Evolutionary conservation across 2,329 filamentous ascomycete species (phyloP).

Genomic region (Paraphoma sp.): DNA sequence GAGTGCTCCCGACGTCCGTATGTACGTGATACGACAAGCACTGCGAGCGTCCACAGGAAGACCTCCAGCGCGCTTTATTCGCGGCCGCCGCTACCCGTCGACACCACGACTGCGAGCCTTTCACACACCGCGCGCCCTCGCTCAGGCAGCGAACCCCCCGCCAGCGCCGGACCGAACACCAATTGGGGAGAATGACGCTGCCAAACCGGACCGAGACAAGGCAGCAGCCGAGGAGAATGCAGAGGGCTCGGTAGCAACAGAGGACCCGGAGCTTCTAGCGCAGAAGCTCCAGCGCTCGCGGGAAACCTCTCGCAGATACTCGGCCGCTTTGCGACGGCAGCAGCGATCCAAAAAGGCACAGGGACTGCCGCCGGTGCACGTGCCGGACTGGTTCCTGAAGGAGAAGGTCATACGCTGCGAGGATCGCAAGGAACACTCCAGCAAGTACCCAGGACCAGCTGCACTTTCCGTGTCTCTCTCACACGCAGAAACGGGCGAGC

Average conservation of each 20-base stretch:
- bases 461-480: slow-evolving; percentile 31
- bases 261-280: slow-evolving; percentile 43
- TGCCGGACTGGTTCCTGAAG: slow-evolving; percentile 65
- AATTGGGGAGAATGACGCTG: slow-evolving; percentile 30
- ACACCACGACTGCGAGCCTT: slow-evolving; percentile 39
- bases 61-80: slow-evolving; percentile 46
- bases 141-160: slow-evolving; percentile 35
- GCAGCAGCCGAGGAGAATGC: slow-evolving; percentile 26
- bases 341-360: slow-evolving; percentile 41
- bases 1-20: slow-evolving; percentile 39
- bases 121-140: slow-evolving; percentile 39
- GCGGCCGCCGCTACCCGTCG: slow-evolving; percentile 44
- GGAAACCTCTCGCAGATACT: slow-evolving; percentile 42
- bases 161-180: slow-evolving; percentile 36
- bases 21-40: slow-evolving; percentile 52
- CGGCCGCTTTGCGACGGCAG: slow-evolving; percentile 42
- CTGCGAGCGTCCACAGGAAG: slow-evolving; percentile 49
- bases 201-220: slow-evolving; percentile 26
- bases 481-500: slow-evolving; percentile 32
- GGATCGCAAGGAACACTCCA: slow-evolving; percentile 23
- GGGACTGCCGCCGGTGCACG: slow-evolving; percentile 50
- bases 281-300: slow-evolving; percentile 46
- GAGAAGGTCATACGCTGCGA: slow-evolving; percentile 56
- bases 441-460: slow-evolving; percentile 12
- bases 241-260: slow-evolving; percentile 29